A percentile compares a stretch with the other conserved stretches of the same genome.
Conservation (phyloP, 2,329 filamentous ascomycete species). For the Botrytis fragariae region DNA sequence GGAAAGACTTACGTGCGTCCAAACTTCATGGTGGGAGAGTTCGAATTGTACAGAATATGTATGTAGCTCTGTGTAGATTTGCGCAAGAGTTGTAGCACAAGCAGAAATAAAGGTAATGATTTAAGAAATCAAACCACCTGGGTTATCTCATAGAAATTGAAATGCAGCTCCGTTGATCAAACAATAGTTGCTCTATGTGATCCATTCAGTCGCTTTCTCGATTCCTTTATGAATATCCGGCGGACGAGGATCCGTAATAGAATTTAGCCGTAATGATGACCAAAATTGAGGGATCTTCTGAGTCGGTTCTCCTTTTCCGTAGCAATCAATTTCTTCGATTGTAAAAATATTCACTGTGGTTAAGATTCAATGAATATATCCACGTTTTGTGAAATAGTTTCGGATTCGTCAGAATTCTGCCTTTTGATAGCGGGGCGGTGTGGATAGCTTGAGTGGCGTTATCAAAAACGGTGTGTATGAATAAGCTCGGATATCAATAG, state of each 20-base stretch:
- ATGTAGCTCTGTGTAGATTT: neutral
- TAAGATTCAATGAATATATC: constrained; percentile 1
- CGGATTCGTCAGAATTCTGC: constrained; percentile 14
- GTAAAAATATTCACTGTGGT: neutral
- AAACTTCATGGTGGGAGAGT: constrained; percentile 54
- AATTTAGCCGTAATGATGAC: neutral
- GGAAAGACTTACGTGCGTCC: constrained; percentile 53
- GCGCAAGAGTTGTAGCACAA: neutral
- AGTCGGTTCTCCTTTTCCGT: neutral
- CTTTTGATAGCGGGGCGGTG: neutral
- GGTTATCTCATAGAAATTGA: constrained; percentile 31
- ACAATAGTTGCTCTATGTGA: constrained; percentile 28
- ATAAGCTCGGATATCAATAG: neutral
- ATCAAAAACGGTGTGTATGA: neutral
- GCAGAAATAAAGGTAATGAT: neutral
- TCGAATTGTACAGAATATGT: neutral
- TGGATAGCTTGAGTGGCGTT: neutral
- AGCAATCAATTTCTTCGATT: neutral
- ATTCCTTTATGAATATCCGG: neutral
- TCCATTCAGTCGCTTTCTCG: constrained; percentile 34
- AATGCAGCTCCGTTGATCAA: constrained; percentile 34
- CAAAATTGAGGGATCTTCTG: neutral
- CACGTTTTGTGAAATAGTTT: constrained; percentile 6
- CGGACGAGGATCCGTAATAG: neutral
- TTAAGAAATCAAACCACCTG: neutral